Base-by-base conservation (phyloP, 129 eudicot genomes). In the Tagetes patula region DNA sequence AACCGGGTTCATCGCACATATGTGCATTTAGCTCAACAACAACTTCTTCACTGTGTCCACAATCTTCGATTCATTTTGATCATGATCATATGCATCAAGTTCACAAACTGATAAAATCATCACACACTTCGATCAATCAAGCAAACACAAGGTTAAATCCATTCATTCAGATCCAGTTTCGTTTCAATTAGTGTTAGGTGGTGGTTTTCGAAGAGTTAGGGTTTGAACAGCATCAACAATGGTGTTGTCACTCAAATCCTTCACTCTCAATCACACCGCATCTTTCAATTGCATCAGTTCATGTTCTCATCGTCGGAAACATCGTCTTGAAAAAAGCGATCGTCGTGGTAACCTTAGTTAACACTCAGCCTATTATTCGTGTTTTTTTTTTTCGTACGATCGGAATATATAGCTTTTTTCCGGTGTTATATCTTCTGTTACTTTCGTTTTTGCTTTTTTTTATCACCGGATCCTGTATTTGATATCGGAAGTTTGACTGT, bases 321-420 rank as follows among this genome's bases (percentile, higher is more conserved):
- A 73, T 82, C 85, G 74, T 75, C 86, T 92, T 70, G 83, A 86
- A 68, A 92, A 89, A 76, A 56, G 89, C 48, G 90, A 91, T 86
- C 92, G 97, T 84, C 97, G 96, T 83, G 96, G 96, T 88, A 88
- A 88, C 83, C 86, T 89, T 92, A 88, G 93, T 87, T 92, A 92
- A 83, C 92, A 54, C 81, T 84, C 59, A 31, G 31, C 47, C 45
- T 32, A 8, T 59, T 45, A 43, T 72, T 59, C 39, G 39, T 20
- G 47, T 36, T 30, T 30, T 30, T 30, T 45, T 60, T 14, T 59
- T 72, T 46, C 10, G 38, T 61, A 31, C 45, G 33, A 59, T 73
- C 31, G 37, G 41, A 39, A 47, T 74, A 55, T 43, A 36, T 42
- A 60, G 68, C 69, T 30, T 72, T 72, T 56, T 53, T 32, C 65